A percentile compares a stretch with the other conserved stretches of the same genome.
phyloP scores from a whole-genome alignment of 176 grass and related monocot species.

The Phyllostachys edulis region DNA sequence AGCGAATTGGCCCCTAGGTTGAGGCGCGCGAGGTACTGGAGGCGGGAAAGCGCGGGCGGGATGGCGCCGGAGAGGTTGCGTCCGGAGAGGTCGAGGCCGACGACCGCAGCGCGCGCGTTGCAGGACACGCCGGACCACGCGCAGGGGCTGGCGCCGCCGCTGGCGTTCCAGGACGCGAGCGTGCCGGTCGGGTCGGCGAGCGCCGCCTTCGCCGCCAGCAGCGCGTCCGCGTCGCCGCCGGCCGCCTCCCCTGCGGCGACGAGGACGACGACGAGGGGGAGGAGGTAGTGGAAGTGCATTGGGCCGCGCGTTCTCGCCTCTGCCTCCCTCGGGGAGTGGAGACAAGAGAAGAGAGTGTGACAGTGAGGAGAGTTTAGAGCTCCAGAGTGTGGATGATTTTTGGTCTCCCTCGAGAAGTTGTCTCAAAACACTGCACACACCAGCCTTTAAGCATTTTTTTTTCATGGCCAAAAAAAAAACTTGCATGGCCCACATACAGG shows the following conservation, averaged over 20 bases:
- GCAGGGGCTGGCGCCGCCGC: slow-evolving; percentile 19
- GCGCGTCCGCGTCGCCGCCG: slow-evolving; percentile 42
- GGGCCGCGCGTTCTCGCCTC: slow-evolving; percentile 12
- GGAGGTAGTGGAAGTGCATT: slow-evolving; percentile 11
- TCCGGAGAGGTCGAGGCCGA: slow-evolving; percentile 68
- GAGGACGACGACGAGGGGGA: slow-evolving; percentile 15
- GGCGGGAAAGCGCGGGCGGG: slow-evolving; percentile 29
- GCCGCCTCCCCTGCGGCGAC: not conserved
- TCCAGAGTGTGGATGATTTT: too few relatives aligned
- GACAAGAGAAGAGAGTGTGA: slow-evolving; percentile 21
- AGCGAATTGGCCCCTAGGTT: slow-evolving; percentile 55
- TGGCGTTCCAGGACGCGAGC: slow-evolving; percentile 51
- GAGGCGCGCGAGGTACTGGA: slow-evolving; percentile 39
- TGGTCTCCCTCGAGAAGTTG: too few relatives aligned
- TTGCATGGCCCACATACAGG: too few relatives aligned
- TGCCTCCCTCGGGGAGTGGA: slow-evolving; percentile 21
- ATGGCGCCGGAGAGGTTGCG: slow-evolving; percentile 71
- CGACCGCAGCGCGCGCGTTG: slow-evolving; percentile 38
- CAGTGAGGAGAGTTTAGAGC: not conserved
- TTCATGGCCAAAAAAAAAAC: too few relatives aligned
- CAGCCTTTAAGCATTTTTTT: too few relatives aligned
- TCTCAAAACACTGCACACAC: too few relatives aligned
- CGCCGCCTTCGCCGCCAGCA: slow-evolving; percentile 61
- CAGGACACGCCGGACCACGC: slow-evolving; percentile 59
- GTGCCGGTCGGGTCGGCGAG: slow-evolving; percentile 51